Base-by-base conservation (phyloP, 305 asterid genomes). In the Lippia alba region DNA sequence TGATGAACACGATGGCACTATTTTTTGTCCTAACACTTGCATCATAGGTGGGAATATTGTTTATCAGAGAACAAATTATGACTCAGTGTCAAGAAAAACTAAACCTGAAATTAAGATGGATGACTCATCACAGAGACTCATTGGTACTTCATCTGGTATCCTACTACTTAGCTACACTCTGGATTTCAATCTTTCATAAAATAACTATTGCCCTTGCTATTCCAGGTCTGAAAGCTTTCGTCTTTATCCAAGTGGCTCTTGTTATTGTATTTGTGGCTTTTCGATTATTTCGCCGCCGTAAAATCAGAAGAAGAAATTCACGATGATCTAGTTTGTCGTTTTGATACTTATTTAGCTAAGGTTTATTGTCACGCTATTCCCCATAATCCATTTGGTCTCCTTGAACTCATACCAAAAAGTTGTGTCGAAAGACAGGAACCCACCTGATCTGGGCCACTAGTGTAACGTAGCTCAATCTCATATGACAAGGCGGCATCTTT, bases 1-100 rank as follows among this genome's bases (percentile, higher is more conserved):
- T 79, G 99, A 94, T 74, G 99, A 94, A 77, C 81, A 91, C 76
- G 96, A 86, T 70, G 94, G 99, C 58, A 49, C 78, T 59, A 72
- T 76, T 70, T 73, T 46, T 39, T 94, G 97, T 80, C 91, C 88
- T 15, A 85, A 94, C 74, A 85, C 84, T 66, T 94, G 99, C 76
- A 66, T 94, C 70, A 84, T 84, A 90, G 99, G 96, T 73, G 99
- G 96, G 68, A 79, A 78, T 78, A 72, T 85, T 78, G 83, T 80
- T 12, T 89, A 89, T 78, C 81, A 75, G 81, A 82, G 74, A 53
- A 66, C 66, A 66, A 79, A 60, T 58, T 67, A 79, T 74, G 77
- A 76, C 59, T 68, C 88, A 36, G 44, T 69, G 20, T 74, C 82
- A 69, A 75, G 76, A 76, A 83, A 77, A 86, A 64, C 74, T 61